phyloP scores from a whole-genome alignment of 495 filamentous ascomycete genomes.

The Durotheca rogersii region DNA sequence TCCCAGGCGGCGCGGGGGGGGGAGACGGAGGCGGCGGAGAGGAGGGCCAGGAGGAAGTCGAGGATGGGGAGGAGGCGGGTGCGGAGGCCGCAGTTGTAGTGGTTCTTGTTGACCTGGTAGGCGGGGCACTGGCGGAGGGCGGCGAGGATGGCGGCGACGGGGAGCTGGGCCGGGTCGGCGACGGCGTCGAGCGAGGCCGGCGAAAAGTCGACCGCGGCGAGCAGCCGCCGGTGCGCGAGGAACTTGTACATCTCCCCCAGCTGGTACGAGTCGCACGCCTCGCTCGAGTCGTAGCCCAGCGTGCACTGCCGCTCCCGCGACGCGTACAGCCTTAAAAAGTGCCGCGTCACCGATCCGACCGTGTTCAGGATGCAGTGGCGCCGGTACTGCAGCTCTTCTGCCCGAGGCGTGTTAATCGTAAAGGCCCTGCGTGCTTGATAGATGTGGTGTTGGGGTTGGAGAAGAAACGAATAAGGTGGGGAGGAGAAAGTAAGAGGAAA shows the following conservation, averaged over 20 bases:
- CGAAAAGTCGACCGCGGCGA: slow-evolving; percentile 50
- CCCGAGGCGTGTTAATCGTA: too few species aligned
- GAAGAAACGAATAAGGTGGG: background rate
- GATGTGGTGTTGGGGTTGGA: slow-evolving; percentile 1
- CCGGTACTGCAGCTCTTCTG: slow-evolving; percentile 72
- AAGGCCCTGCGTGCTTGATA: slow-evolving; percentile 19
- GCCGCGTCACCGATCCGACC: slow-evolving; percentile 69
- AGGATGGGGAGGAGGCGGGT: slow-evolving; percentile 66
- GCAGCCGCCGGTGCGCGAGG: slow-evolving; percentile 57
- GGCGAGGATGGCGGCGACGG: slow-evolving; percentile 39
- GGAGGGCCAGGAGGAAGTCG: slow-evolving; percentile 60
- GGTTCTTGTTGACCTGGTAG: slow-evolving; percentile 78
- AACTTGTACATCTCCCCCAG: slow-evolving; percentile 85
- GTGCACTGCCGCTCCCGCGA: slow-evolving; percentile 67
- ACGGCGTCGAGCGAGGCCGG: slow-evolving; percentile 35
- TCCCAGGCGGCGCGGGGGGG: slow-evolving; percentile 51
- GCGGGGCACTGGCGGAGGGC: slow-evolving; percentile 55
- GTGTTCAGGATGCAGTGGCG: slow-evolving; percentile 71
- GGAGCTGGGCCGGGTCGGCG: slow-evolving; percentile 35
- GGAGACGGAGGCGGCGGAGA: slow-evolving; percentile 45
- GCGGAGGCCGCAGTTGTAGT: slow-evolving; percentile 74
- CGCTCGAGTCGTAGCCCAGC: slow-evolving; percentile 71
- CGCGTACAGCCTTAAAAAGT: slow-evolving; percentile 70
- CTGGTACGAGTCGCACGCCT: slow-evolving; percentile 81
- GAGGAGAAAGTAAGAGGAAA: background rate